phyloP scores from a whole-genome alignment of 2,329 filamentous ascomycete genomes.

The Neonectria neomacrospora region DNA sequence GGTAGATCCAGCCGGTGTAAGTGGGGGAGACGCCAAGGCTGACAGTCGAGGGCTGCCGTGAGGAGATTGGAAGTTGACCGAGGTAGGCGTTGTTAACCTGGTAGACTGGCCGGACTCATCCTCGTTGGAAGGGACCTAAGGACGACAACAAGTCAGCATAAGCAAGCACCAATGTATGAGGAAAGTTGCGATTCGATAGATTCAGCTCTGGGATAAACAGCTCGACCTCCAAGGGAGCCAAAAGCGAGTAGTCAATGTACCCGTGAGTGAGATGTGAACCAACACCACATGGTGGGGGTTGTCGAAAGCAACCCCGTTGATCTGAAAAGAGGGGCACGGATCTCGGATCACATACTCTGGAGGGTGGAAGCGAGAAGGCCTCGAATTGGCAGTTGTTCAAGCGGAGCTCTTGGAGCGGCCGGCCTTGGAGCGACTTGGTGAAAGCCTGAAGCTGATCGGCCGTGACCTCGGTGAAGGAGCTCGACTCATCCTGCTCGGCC shows the following conservation, averaged over 20 bases:
- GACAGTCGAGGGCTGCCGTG: slow-evolving; percentile 73
- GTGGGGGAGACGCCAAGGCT: slow-evolving; percentile 85
- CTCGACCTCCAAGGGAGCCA: background rate
- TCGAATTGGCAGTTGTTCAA: slow-evolving; percentile 92
- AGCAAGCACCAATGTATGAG: slow-evolving; percentile 18
- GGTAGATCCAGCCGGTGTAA: slow-evolving; percentile 84
- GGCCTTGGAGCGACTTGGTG: slow-evolving; percentile 76
- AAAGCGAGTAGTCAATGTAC: slow-evolving; percentile 3
- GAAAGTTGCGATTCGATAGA: background rate
- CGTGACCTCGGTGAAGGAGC: slow-evolving; percentile 56
- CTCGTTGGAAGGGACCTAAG: slow-evolving; percentile 70
- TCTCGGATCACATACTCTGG: slow-evolving; percentile 72
- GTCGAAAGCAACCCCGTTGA: slow-evolving; percentile 13
- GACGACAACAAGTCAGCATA: slow-evolving; percentile 43
- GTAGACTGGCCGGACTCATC: slow-evolving; percentile 70
- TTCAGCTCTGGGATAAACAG: slow-evolving; percentile 4
- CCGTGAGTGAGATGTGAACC: background rate
- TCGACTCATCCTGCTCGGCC: slow-evolving; percentile 37
- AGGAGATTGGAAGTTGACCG: slow-evolving; percentile 73
- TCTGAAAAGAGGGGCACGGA: slow-evolving; percentile 23
- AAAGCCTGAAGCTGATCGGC: slow-evolving; percentile 76
- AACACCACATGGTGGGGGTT: slow-evolving; percentile 8
- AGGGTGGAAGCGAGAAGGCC: slow-evolving; percentile 86
- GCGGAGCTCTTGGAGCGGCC: slow-evolving; percentile 82
- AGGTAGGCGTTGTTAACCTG: slow-evolving; percentile 71